These are phyloP conservation scores for Ophiostoma quercus DNA, from an alignment of 2,329 filamentous ascomycete species.

Conservation along the genomic window DNA sequence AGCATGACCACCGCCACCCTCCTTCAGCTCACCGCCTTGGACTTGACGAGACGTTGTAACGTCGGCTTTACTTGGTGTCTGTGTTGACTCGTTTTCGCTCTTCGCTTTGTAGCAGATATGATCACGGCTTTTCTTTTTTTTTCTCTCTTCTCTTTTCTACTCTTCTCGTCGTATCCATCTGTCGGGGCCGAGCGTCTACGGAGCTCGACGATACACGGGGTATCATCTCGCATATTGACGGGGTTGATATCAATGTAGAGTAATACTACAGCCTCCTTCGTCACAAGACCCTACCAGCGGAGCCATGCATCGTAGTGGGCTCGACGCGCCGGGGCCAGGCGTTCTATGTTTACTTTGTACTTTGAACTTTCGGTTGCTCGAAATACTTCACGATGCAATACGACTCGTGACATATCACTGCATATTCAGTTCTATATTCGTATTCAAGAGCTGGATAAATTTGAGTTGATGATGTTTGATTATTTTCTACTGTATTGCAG, in stretches of 20 bases:
- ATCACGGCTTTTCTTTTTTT: background rate
- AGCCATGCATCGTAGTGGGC: background rate
- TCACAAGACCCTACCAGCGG: conserved; percentile 1
- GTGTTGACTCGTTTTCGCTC: background rate
- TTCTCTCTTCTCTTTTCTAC: background rate
- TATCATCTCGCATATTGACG: background rate
- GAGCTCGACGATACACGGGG: background rate
- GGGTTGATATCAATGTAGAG: background rate
- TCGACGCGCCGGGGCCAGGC: conserved; percentile 2
- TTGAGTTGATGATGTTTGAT: too few relatives aligned
- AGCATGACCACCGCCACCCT: conserved; percentile 4
- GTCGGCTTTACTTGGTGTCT: background rate
- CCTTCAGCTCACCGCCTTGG: conserved; percentile 11
- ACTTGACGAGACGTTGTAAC: background rate
- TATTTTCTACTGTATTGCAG: too few relatives aligned
- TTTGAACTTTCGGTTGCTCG: too few relatives aligned
- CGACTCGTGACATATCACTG: too few relatives aligned
- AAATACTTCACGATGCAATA: too few relatives aligned
- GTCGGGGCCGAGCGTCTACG: conserved; percentile 5
- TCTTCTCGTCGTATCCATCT: background rate
- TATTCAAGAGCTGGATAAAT: too few relatives aligned
- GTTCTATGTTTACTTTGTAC: background rate
- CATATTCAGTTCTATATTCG: too few relatives aligned
- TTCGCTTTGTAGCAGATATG: too few relatives aligned
- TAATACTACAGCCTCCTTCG: background rate